Evolutionary conservation across 148 eudicot genomes (phyloP).

Genomic region (Salicornia ramosissima): DNA sequence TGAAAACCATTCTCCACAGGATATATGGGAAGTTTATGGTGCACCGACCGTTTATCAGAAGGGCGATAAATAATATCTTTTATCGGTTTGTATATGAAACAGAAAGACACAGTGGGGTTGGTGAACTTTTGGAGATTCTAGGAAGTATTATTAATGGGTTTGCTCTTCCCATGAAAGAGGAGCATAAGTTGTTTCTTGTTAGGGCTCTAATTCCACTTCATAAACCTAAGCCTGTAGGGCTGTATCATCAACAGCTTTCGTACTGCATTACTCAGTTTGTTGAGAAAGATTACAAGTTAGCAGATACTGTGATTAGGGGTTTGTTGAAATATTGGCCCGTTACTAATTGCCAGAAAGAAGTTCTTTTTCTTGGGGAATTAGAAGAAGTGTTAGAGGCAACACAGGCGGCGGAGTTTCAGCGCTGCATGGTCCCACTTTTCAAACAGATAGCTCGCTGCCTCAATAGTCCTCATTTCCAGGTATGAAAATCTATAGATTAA

Average conservation of each 20-base stretch:
- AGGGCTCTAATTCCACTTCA: slow-evolving; percentile 73
- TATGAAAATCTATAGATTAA: slow-evolving; percentile 11
- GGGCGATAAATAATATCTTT: slow-evolving; percentile 59
- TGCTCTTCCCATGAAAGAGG: slow-evolving; percentile 90
- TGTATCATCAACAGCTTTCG: slow-evolving; percentile 72
- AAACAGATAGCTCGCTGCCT: slow-evolving; percentile 57
- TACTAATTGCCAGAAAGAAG: slow-evolving; percentile 68
- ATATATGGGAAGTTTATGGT: slow-evolving; percentile 74
- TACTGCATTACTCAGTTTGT: slow-evolving; percentile 78
- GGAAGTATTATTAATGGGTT: slow-evolving; percentile 81
- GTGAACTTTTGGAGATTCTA: slow-evolving; percentile 70
- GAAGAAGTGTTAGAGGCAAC: slow-evolving; percentile 75
- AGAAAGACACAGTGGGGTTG: slow-evolving; percentile 65
- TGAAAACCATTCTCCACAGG: slow-evolving; percentile 61
- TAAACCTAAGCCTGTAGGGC: slow-evolving; percentile 58
- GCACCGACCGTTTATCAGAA: slow-evolving; percentile 71
- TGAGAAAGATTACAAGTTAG: slow-evolving; percentile 72
- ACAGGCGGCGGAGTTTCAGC: slow-evolving; percentile 66
- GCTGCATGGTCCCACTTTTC: slow-evolving; percentile 69
- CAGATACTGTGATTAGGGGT: slow-evolving; percentile 63
- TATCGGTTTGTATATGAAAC: slow-evolving; percentile 69
- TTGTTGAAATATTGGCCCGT: slow-evolving; percentile 84
- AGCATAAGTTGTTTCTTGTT: slow-evolving; percentile 72
- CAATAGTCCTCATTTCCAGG: slow-evolving; percentile 70
- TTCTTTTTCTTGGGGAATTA: slow-evolving; percentile 65